A percentile compares a stretch with the other conserved stretches of the same genome.
Evolutionary conservation across 306 rosid species (phyloP).

Genomic region (Prunus fruticosa): DNA sequence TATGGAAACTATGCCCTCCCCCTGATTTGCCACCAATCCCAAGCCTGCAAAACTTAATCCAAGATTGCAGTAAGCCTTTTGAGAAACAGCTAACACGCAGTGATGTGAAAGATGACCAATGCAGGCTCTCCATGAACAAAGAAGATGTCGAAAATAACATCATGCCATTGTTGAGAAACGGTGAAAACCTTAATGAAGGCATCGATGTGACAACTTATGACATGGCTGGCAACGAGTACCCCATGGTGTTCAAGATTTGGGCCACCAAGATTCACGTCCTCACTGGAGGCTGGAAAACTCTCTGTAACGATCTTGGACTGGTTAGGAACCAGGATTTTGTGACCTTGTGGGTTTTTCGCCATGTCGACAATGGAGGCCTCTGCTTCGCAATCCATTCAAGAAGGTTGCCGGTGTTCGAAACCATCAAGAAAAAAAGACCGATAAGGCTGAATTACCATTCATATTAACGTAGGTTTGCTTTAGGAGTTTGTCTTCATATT

Average conservation of each 20-base stretch:
- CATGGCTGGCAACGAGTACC: neutral
- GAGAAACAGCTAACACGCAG: constrained; percentile 9
- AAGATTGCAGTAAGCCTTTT: constrained; percentile 11
- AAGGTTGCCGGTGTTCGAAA: neutral
- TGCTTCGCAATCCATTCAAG: neutral
- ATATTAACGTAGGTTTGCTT: too few relatives aligned
- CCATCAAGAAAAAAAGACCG: neutral
- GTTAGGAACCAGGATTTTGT: neutral
- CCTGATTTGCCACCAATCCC: constrained; percentile 8
- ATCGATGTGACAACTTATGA: constrained; percentile 2
- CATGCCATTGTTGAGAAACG: neutral
- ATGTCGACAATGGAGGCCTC: neutral
- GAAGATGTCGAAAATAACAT: neutral
- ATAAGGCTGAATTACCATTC: neutral
- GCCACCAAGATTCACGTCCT: neutral
- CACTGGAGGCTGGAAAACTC: constrained; percentile 4
- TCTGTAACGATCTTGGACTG: neutral
- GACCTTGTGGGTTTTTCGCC: constrained; percentile 9
- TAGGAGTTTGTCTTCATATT: too few relatives aligned
- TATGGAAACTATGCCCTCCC: neutral
- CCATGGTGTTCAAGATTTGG: constrained; percentile 10
- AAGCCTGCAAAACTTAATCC: neutral
- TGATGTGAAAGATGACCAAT: constrained; percentile 9
- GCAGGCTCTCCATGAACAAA: constrained; percentile 15
- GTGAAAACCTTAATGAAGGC: neutral